Evolutionary conservation across 305 asterid species (phyloP).

Genomic region (Plantago coronopus): DNA sequence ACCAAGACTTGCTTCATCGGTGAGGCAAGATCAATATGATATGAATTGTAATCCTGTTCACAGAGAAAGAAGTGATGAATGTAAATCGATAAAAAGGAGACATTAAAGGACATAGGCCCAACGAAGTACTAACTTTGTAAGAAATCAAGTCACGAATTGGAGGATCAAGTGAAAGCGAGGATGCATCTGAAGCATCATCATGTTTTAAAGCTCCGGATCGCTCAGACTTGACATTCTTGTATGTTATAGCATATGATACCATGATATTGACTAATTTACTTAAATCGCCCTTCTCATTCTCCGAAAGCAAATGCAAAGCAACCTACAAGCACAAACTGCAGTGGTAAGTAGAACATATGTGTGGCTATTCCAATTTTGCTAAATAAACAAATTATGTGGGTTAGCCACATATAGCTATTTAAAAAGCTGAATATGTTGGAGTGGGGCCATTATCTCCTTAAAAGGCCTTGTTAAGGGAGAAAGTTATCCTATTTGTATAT

Average conservation of each 20-base stretch:
- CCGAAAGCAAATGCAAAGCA: constrained; percentile 80
- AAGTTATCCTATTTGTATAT: too few relatives aligned
- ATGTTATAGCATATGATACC: constrained; percentile 83
- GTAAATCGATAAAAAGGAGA: constrained; percentile 21
- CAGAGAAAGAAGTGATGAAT: constrained; percentile 17
- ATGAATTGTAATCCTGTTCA: constrained; percentile 63
- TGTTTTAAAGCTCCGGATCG: constrained; percentile 44
- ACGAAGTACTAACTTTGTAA: constrained; percentile 57
- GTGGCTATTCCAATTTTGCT: constrained; percentile 4
- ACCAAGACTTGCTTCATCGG: constrained; percentile 81
- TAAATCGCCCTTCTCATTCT: constrained; percentile 62
- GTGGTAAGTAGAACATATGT: constrained; percentile 21
- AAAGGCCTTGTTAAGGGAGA: neutral
- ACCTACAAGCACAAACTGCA: constrained; percentile 48
- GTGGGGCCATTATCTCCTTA: too few relatives aligned
- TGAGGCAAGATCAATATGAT: constrained; percentile 61
- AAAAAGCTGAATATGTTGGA: too few relatives aligned
- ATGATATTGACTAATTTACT: constrained; percentile 63
- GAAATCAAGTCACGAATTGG: constrained; percentile 57
- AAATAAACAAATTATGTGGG: neutral
- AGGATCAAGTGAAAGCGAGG: constrained; percentile 73
- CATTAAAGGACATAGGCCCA: constrained; percentile 10
- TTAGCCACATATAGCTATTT: too few relatives aligned
- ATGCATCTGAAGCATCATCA: constrained; percentile 52
- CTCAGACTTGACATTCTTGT: constrained; percentile 61